Conservation (phyloP, 805 yeast species). For the Suhomyces sp. region DNA sequence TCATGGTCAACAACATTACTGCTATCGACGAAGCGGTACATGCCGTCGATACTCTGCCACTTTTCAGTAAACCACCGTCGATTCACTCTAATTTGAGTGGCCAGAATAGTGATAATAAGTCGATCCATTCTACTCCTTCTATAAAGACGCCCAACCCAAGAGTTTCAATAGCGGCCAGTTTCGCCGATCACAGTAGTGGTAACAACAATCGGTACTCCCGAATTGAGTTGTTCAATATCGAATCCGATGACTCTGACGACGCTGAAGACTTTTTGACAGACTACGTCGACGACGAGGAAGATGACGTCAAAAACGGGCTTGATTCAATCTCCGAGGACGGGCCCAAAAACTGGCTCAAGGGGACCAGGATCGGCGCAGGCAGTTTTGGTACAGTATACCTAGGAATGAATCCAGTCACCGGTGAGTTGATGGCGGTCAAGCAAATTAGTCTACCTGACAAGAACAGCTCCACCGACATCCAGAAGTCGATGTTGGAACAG, state of each 20-base stretch:
- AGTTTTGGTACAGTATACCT: slow-evolving; percentile 91
- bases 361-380: slow-evolving; percentile 91
- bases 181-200: slow-evolving; percentile 18
- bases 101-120: slow-evolving; percentile 14
- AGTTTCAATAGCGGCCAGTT: slow-evolving; percentile 29
- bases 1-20: slow-evolving; percentile 51
- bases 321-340: slow-evolving; percentile 44
- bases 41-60: slow-evolving; percentile 17
- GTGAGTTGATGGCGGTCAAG: slow-evolving; percentile 96
- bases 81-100: slow-evolving; percentile 15
- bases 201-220: slow-evolving; percentile 38
- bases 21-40: slow-evolving; percentile 51
- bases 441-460: slow-evolving; percentile 72
- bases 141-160: slow-evolving; percentile 11
- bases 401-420: slow-evolving; percentile 88
- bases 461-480: slow-evolving; percentile 29
- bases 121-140: slow-evolving; percentile 10
- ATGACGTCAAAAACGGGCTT: slow-evolving; percentile 29
- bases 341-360: slow-evolving; percentile 86
- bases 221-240: slow-evolving; percentile 46
- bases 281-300: slow-evolving; percentile 39
- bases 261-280: slow-evolving; percentile 11
- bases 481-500: slow-evolving; percentile 66
- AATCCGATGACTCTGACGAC: slow-evolving; percentile 26
- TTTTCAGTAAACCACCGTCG: slow-evolving; percentile 16